These are phyloP conservation scores for Claviceps digitariae DNA, from an alignment of 2,329 filamentous ascomycete genomes.

Conservation along the genomic window DNA sequence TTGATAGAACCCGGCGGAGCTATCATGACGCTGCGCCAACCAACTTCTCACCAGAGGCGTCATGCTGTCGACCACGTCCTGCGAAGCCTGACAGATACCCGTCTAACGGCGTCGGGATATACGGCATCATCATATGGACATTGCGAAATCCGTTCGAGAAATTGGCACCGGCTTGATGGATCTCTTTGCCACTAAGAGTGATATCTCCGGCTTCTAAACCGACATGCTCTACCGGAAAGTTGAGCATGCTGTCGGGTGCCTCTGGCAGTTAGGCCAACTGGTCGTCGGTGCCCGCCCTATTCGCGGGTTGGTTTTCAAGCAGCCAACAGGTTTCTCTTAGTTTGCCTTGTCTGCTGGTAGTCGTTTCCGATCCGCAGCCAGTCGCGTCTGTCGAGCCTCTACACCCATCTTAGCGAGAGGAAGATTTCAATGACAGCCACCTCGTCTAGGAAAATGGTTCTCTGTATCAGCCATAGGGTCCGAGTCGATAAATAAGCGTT, in stretches of 20 bases:
- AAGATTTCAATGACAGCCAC: background rate
- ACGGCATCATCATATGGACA: background rate
- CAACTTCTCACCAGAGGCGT: background rate
- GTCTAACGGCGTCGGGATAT: background rate
- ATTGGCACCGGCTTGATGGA: too few relatives aligned
- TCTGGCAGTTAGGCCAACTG: too few relatives aligned
- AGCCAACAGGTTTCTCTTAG: background rate
- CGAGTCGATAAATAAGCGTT: background rate
- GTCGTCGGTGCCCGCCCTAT: too few relatives aligned
- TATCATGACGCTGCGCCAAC: background rate
- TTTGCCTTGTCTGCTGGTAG: too few relatives aligned
- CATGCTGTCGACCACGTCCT: background rate
- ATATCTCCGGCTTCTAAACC: too few relatives aligned
- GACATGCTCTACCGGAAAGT: too few relatives aligned
- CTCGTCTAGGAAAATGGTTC: background rate
- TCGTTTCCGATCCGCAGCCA: background rate
- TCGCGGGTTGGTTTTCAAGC: too few relatives aligned
- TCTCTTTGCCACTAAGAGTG: too few relatives aligned
- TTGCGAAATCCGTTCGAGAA: background rate
- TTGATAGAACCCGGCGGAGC: background rate
- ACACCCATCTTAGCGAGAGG: background rate
- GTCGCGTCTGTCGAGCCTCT: background rate
- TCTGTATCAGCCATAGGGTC: background rate
- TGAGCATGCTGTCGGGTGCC: too few relatives aligned
- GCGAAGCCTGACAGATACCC: background rate